Percentiles rank a stretch among this genome's conserved stretches.
These are phyloP conservation scores for Fragaria ananassa DNA, from an alignment of 306 rosid genomes.

Conservation along the genomic window DNA sequence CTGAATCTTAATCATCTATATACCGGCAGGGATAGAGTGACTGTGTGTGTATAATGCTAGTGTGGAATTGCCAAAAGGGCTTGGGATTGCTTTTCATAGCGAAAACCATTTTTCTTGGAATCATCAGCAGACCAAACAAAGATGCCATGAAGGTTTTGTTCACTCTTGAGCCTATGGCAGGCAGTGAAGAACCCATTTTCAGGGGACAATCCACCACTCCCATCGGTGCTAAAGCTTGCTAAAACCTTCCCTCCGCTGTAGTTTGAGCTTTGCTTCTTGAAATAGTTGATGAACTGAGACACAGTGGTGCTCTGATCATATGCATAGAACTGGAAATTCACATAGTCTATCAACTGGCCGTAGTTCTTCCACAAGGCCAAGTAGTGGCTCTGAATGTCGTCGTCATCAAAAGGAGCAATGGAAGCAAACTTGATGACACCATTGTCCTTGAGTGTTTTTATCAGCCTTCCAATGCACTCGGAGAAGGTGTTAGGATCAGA, in stretches of 20 bases:
- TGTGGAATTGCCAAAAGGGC: slow-evolving; percentile 47
- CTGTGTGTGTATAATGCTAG: slow-evolving; percentile 6
- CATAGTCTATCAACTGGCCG: slow-evolving; percentile 63
- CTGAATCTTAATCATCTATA: no score
- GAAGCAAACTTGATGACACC: slow-evolving; percentile 62
- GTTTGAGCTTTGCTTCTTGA: slow-evolving; percentile 51
- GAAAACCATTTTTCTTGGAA: slow-evolving; percentile 53
- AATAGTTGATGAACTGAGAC: slow-evolving; percentile 49
- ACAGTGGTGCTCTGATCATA: slow-evolving; percentile 61
- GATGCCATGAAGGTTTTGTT: slow-evolving; percentile 57
- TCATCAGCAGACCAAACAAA: slow-evolving; percentile 92
- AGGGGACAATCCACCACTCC: slow-evolving; percentile 57
- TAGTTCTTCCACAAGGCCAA: slow-evolving; percentile 65
- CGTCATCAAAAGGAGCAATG: slow-evolving; percentile 66
- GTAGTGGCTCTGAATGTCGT: slow-evolving; percentile 63
- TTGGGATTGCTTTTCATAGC: slow-evolving; percentile 65
- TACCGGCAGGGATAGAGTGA: neutral
- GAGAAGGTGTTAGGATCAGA: slow-evolving; percentile 56
- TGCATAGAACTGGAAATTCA: slow-evolving; percentile 82
- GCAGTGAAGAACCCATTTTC: slow-evolving; percentile 59
- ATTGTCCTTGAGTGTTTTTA: slow-evolving; percentile 48
- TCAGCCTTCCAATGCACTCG: slow-evolving; percentile 55
- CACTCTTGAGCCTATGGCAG: slow-evolving; percentile 42
- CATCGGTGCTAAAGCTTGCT: slow-evolving; percentile 62
- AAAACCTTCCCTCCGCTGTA: slow-evolving; percentile 65